Base-by-base conservation (phyloP, 306 rosid genomes). In the Rubus idaeus region DNA sequence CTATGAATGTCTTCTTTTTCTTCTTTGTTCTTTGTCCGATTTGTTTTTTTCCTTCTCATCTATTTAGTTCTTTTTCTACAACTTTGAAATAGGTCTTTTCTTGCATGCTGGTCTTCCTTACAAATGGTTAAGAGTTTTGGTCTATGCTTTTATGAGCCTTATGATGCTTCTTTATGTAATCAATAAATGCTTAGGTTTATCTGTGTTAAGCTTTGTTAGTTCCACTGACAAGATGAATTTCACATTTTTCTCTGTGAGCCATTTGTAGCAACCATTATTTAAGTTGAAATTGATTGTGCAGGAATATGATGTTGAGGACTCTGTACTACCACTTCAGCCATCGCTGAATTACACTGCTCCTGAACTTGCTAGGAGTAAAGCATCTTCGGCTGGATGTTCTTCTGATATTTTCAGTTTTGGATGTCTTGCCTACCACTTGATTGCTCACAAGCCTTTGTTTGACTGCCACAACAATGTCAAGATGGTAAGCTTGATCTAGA, bases 281-380 rank as follows among this genome's bases (percentile, higher is more conserved):
- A 20, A 68, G 39, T 55, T 42, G 44, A 45, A 67, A 72, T 41
- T 72, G 70, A 76, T 78, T 83, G 60, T 65, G 66, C 90, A 96
- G 99, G 99, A 96, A 82, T 96, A 96, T 81, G 99, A 96, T 61
- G 94, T 89, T 63, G 99, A 92, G 83, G 99, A 96, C 84, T 96
- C 97, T 70, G 57, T 92, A 69, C 83, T 96, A 71, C 99, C 98
- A 13, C 90, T 91, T 74, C 99, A 96, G 84, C 98, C 99, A 67
- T 88, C 97, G 3, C 86, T 96, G 75, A 87, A 92, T 82, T 96
- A 96, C 86, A 85, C 93, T 44, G 99, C 99, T 87, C 99, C 99
- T 73, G 99, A 92, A 86, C 76, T 92, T 85, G 97, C 91, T 76
- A 85, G 86, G 79, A 96, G 86, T 82, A 87, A 80, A 73, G 71